These are phyloP conservation scores for Aspergillus sp. DNA, from an alignment of 2,329 filamentous ascomycete genomes.

Conservation along the genomic window DNA sequence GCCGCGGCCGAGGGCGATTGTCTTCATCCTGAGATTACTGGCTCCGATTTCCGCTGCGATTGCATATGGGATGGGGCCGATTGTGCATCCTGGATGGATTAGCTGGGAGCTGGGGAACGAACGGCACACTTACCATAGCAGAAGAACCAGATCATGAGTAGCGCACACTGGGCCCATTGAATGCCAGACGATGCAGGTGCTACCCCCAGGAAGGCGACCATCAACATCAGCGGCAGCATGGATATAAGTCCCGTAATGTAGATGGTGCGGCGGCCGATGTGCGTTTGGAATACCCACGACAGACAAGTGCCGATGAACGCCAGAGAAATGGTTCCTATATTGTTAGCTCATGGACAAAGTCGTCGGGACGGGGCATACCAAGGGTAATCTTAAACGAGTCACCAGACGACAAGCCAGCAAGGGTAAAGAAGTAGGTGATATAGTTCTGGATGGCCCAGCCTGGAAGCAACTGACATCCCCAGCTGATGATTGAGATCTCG, in stretches of 20 bases:
- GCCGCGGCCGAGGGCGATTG: neutral
- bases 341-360: conserved; percentile 37
- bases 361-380: conserved; percentile 16
- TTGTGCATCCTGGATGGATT: conserved; percentile 27
- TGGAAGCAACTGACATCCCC: conserved; percentile 34
- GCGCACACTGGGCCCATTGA: conserved; percentile 41
- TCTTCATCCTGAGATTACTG: neutral
- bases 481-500: conserved; percentile 40
- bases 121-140: conserved; percentile 12
- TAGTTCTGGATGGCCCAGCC: conserved; percentile 33
- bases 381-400: neutral
- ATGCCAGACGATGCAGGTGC: conserved; percentile 19
- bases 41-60: conserved; percentile 24
- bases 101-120: conserved; percentile 50
- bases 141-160: conserved; percentile 39
- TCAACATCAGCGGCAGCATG: conserved; percentile 23
- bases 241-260: conserved; percentile 31
- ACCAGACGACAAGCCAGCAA: conserved; percentile 30
- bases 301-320: conserved; percentile 51
- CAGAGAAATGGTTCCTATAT: conserved; percentile 57
- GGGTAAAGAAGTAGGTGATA: conserved; percentile 36
- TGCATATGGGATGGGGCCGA: conserved; percentile 55
- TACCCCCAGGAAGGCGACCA: conserved; percentile 25
- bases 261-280: conserved; percentile 40
- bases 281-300: conserved; percentile 48